Conservation (phyloP, 2,329 filamentous ascomycete genomes). For the Amauroascus verrucosus region DNA sequence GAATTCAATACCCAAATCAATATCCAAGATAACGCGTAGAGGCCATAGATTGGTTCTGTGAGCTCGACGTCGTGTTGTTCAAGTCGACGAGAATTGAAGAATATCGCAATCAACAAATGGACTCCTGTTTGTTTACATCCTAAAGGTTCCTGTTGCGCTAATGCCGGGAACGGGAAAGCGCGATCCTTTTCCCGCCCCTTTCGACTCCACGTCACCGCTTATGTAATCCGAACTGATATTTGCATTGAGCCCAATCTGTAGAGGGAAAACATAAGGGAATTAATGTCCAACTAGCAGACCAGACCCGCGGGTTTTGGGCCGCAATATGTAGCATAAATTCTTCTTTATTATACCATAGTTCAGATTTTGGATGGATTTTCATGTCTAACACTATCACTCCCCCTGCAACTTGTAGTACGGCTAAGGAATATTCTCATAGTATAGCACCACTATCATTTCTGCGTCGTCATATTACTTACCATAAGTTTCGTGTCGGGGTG, state of each 20-base stretch:
- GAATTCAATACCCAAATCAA: neutral
- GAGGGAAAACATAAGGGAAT: too few species aligned
- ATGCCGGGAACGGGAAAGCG: neutral
- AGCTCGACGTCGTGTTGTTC: neutral
- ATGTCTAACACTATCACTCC: too few species aligned
- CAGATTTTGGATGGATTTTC: too few species aligned
- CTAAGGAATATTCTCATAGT: neutral
- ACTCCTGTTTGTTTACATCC: slow-evolving; percentile 5
- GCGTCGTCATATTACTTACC: neutral
- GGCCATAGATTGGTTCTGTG: neutral
- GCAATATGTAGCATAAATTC: too few species aligned
- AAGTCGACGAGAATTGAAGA: neutral
- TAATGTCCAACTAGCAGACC: too few species aligned
- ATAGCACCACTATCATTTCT: neutral
- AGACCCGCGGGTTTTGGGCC: too few species aligned
- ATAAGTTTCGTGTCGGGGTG: neutral
- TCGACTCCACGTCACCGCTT: neutral
- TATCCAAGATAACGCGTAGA: neutral
- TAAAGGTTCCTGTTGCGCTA: neutral
- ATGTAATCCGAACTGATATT: neutral
- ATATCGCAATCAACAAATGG: neutral
- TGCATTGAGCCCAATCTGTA: neutral
- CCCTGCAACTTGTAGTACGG: too few species aligned
- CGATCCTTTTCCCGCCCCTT: neutral
- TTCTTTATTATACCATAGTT: too few species aligned